Evolutionary conservation across 371 early-diverging fungal species (phyloP).

Genomic region (Syncephalastrum monosporum): DNA sequence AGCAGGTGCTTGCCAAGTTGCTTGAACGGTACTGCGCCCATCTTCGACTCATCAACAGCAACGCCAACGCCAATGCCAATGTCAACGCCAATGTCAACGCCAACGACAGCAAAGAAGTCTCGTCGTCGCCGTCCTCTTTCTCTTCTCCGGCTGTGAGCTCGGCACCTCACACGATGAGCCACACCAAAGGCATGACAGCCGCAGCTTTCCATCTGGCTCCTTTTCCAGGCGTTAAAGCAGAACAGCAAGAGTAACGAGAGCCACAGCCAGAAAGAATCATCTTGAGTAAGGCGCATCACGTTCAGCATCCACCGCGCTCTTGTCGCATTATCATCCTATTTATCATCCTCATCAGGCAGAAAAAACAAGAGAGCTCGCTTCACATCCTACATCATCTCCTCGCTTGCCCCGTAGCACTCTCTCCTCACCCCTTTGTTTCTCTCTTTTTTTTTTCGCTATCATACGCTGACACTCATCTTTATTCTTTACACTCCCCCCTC

Average conservation of each 20-base stretch:
- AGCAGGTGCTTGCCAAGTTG: conserved; percentile 6
- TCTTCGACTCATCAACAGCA: conserved; percentile 7
- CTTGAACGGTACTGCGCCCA: conserved; percentile 17
- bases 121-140: no score
- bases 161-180: background rate
- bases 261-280: background rate
- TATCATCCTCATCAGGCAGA: background rate
- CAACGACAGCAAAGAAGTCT: background rate
- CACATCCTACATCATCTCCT: no score
- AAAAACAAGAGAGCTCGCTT: no score
- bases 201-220: background rate
- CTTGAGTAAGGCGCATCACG: no score
- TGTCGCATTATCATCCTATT: conserved; percentile 2
- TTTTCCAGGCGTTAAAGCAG: background rate
- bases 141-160: no score
- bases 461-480: background rate
- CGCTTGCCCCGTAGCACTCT: no score
- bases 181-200: background rate
- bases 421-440: background rate
- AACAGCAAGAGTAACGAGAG: background rate
- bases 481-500: background rate
- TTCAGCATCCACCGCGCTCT: no score
- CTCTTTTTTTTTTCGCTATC: background rate
- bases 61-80: background rate
- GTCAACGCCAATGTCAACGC: background rate